A percentile compares a stretch with the other conserved stretches of the same genome.
These are phyloP conservation scores for Babesia ovata DNA, from an alignment of 169 alveolate genomes.

Conservation along the genomic window DNA sequence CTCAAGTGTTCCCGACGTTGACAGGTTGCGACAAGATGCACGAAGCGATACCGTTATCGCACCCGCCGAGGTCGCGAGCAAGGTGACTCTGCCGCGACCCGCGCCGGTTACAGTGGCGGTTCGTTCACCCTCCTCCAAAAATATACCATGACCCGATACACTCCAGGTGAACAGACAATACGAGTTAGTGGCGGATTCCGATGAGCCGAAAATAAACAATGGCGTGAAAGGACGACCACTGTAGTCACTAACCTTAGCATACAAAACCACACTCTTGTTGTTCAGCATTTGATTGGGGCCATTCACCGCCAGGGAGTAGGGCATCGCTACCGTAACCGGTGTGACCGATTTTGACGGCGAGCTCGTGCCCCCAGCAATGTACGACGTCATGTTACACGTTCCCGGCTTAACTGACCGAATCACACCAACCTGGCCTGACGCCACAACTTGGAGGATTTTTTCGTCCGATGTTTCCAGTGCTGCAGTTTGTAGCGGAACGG, in stretches of 20 bases:
- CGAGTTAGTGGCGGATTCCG: constrained; percentile 13
- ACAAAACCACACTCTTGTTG: constrained; percentile 1
- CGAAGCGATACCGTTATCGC: constrained; percentile 6
- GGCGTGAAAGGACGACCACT: constrained; percentile 19
- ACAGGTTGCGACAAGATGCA: constrained; percentile 29
- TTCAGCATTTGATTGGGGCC: constrained; percentile 12
- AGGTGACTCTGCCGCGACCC: constrained; percentile 12
- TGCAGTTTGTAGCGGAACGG: constrained; percentile 3
- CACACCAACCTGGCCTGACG: constrained; percentile 2
- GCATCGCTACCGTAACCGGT: constrained; percentile 30
- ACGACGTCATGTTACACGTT: constrained; percentile 24
- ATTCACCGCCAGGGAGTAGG: constrained; percentile 3
- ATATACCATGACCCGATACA: constrained; percentile 19
- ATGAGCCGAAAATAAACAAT: constrained; percentile 10
- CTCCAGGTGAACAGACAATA: constrained; percentile 29
- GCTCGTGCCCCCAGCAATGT: constrained; percentile 17
- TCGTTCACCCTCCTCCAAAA: constrained; percentile 22
- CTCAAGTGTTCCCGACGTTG: not conserved
- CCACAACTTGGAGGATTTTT: not conserved
- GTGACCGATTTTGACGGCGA: constrained; percentile 6
- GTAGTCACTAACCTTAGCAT: constrained; percentile 7
- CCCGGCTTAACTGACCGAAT: constrained; percentile 15
- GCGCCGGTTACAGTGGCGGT: constrained; percentile 14
- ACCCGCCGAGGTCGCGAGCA: constrained; percentile 26
- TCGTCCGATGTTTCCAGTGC: constrained; percentile 25